A percentile compares a stretch with the other conserved stretches of the same genome.
These are phyloP conservation scores for Dillenia suffruticosa DNA, from an alignment of 164 flowering plant genomes.

Conservation along the genomic window DNA sequence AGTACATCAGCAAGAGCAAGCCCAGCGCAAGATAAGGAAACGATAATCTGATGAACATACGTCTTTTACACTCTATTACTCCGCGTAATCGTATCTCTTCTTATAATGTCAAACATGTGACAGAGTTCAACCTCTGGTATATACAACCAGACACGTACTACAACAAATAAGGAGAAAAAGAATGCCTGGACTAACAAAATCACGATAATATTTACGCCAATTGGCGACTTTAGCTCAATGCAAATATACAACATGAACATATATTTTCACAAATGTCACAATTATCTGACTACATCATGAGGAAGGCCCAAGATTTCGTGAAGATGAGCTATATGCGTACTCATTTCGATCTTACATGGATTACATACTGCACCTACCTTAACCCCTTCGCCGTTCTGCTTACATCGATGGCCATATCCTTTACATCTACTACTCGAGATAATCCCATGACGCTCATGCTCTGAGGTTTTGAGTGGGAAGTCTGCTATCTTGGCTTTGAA, in stretches of 20 bases:
- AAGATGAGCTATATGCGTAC: conserved; percentile 12
- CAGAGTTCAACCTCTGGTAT: too few relatives aligned
- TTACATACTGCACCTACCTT: conserved; percentile 19
- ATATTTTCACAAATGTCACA: not conserved
- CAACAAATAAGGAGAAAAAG: conserved; percentile 6
- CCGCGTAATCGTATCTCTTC: too few relatives aligned
- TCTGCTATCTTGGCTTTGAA: conserved; percentile 60
- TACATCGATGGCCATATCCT: conserved; percentile 4
- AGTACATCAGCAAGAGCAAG: too few relatives aligned
- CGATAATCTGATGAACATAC: too few relatives aligned
- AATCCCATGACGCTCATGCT: conserved; percentile 2
- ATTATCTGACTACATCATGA: conserved; percentile 10
- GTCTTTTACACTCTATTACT: too few relatives aligned
- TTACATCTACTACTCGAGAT: conserved; percentile 13
- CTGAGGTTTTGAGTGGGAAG: not conserved
- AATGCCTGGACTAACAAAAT: conserved; percentile 13
- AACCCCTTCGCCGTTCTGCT: conserved; percentile 7
- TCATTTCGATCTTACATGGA: conserved; percentile 5
- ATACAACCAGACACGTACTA: too few relatives aligned
- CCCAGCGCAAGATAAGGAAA: too few relatives aligned
- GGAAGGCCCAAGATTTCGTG: conserved; percentile 11
- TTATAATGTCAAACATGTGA: too few relatives aligned
- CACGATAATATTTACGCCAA: conserved; percentile 19
- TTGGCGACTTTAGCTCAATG: conserved; percentile 16
- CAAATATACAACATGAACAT: conserved; percentile 14